Evolutionary conservation across 768 basidiomycete species (phyloP).

Genomic region (Leccinum sublutescens): DNA sequence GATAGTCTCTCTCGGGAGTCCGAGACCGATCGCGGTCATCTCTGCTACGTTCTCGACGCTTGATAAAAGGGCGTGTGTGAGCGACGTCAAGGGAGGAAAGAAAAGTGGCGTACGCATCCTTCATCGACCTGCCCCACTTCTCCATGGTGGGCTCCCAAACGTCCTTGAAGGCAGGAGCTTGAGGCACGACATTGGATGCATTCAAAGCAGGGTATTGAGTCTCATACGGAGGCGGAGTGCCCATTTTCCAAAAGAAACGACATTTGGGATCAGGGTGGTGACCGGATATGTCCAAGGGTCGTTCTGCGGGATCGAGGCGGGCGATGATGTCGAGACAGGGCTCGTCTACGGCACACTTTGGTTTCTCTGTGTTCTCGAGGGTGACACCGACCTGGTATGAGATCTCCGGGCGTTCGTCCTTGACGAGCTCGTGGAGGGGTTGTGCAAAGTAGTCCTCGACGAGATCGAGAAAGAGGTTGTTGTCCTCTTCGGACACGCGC

Average conservation of each 20-base stretch:
- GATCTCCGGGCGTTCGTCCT: conserved; percentile 82
- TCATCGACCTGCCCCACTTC: conserved; percentile 88
- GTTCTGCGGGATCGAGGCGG: conserved; percentile 68
- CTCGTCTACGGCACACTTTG: conserved; percentile 79
- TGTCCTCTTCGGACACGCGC: conserved; percentile 80
- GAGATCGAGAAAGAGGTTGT: conserved; percentile 79
- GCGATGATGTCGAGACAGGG: conserved; percentile 81
- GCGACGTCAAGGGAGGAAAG: conserved; percentile 3
- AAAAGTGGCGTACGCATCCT: conserved; percentile 61
- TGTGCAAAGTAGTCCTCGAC: conserved; percentile 94
- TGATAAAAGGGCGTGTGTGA: conserved; percentile 2
- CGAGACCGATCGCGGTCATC: conserved; percentile 86
- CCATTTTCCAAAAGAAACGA: conserved; percentile 90
- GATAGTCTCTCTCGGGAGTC: conserved; percentile 66
- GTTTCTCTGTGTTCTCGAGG: conserved; percentile 94
- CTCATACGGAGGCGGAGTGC: conserved; percentile 67
- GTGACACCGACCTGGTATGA: conserved; percentile 94
- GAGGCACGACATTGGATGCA: conserved; percentile 80
- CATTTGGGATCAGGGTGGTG: conserved; percentile 93
- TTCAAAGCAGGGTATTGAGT: conserved; percentile 77
- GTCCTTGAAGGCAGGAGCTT: conserved; percentile 50
- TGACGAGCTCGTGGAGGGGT: conserved; percentile 53
- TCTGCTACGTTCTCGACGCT: conserved; percentile 86
- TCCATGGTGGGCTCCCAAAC: conserved; percentile 76
- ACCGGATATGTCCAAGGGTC: conserved; percentile 80